A percentile compares a stretch with the other conserved stretches of the same genome.
These are phyloP conservation scores for Bothriochloa decipiens DNA, from an alignment of 176 grass and related monocot genomes.

Conservation along the genomic window DNA sequence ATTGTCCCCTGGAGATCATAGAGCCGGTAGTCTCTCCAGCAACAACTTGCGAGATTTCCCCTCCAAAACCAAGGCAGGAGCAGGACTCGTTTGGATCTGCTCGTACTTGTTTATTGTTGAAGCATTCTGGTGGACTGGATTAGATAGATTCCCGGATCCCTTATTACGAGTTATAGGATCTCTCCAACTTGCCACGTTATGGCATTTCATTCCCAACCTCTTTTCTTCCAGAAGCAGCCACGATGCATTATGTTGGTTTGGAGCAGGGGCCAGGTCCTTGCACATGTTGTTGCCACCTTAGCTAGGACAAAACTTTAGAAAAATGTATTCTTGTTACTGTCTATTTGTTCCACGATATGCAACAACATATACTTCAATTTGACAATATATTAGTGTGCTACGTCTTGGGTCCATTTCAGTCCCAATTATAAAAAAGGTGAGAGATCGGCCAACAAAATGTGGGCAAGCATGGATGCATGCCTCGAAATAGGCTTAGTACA, in stretches of 20 bases:
- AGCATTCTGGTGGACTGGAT: constrained; percentile 37
- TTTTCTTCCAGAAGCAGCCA: background rate
- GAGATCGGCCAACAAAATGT: too few relatives aligned
- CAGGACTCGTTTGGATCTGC: constrained; percentile 8
- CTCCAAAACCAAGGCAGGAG: constrained; percentile 18
- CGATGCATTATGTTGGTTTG: too few relatives aligned
- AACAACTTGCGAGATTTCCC: constrained; percentile 31
- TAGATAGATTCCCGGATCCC: constrained; percentile 41
- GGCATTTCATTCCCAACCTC: constrained; percentile 17
- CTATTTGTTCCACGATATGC: background rate
- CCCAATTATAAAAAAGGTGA: background rate
- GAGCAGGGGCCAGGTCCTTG: background rate
- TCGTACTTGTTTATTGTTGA: constrained; percentile 25
- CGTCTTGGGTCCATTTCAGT: background rate
- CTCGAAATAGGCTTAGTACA: too few relatives aligned
- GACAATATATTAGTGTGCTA: background rate
- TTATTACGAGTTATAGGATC: constrained; percentile 16
- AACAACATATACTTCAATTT: background rate
- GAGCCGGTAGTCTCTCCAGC: constrained; percentile 13
- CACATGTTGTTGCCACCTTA: constrained; percentile 27
- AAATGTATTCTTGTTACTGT: background rate
- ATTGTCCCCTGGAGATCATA: constrained; percentile 38
- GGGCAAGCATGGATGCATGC: too few relatives aligned
- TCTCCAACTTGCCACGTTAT: constrained; percentile 33
- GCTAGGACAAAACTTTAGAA: background rate